These are phyloP conservation scores for Candida railenensis DNA, from an alignment of 805 yeast genomes.

Conservation along the genomic window DNA sequence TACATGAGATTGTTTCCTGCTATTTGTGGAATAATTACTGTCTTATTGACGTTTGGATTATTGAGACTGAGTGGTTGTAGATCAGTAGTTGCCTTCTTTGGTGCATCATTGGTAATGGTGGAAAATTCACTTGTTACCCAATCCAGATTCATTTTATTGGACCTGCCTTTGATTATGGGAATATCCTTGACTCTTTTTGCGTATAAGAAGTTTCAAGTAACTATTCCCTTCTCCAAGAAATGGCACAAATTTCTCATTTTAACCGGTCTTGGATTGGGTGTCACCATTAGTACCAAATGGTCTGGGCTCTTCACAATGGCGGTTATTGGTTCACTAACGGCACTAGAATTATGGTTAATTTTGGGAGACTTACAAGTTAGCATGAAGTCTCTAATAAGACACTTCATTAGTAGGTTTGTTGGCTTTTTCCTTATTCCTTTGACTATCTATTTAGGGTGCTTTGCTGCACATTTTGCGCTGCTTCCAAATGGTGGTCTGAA, in stretches of 20 bases:
- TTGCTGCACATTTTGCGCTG: conserved; percentile 54
- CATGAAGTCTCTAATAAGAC: conserved; percentile 34
- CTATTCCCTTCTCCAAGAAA: conserved; percentile 39
- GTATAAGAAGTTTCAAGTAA: conserved; percentile 48
- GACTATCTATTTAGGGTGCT: conserved; percentile 54
- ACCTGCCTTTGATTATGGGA: conserved; percentile 44
- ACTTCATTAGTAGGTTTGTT: conserved; percentile 37
- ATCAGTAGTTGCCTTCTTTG: conserved; percentile 47
- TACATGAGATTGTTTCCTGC: conserved; percentile 60
- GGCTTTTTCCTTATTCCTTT: conserved; percentile 55
- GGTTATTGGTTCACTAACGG: conserved; percentile 56
- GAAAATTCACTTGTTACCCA: conserved; percentile 69
- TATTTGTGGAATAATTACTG: conserved; percentile 50
- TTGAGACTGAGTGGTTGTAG: conserved; percentile 58
- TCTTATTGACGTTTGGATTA: conserved; percentile 53
- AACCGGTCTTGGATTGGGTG: conserved; percentile 53
- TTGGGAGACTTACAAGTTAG: conserved; percentile 65
- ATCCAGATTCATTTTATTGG: conserved; percentile 48
- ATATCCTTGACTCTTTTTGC: conserved; percentile 49
- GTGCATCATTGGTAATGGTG: conserved; percentile 50
- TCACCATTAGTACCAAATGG: conserved; percentile 63
- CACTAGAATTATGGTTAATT: conserved; percentile 61
- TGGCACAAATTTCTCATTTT: conserved; percentile 56
- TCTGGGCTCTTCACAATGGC: conserved; percentile 65
- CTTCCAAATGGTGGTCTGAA: conserved; percentile 43